A percentile compares a stretch with the other conserved stretches of the same genome.
Evolutionary conservation across 306 rosid species (phyloP).

Genomic region (Fragaria vesca): DNA sequence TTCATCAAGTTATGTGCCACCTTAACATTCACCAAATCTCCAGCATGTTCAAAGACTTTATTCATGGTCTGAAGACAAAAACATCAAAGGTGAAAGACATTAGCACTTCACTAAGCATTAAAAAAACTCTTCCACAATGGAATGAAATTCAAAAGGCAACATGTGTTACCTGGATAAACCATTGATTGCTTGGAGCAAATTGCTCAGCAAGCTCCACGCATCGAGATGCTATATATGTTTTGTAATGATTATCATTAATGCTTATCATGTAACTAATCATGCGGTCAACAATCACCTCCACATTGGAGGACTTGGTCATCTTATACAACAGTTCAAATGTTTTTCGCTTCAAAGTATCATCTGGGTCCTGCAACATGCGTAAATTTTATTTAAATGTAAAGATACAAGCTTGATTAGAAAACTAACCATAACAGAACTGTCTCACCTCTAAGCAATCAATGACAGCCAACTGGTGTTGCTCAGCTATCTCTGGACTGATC

Average conservation of each 20-base stretch:
- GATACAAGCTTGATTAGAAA: conserved; percentile 11
- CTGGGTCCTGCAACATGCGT: conserved; percentile 76
- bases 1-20: conserved; percentile 98
- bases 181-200: conserved; percentile 94
- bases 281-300: conserved; percentile 95
- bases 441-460: conserved; percentile 97
- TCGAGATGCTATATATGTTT: conserved; percentile 90
- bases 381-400: conserved; percentile 20
- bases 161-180: conserved; percentile 88
- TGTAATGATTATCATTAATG: conserved; percentile 83
- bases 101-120: not conserved
- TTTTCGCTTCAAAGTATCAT: conserved; percentile 92
- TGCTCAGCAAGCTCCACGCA: conserved; percentile 97
- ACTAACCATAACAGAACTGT: not conserved
- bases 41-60: conserved; percentile 99
- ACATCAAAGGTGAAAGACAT: conserved; percentile 16
- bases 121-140: not conserved
- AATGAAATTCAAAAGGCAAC: conserved; percentile 11
- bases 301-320: conserved; percentile 98
- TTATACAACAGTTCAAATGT: conserved; percentile 84
- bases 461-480: conserved; percentile 95
- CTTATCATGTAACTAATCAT: conserved; percentile 92
- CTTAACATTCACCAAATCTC: conserved; percentile 92
- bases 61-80: conserved; percentile 77
- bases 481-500: conserved; percentile 85